Evolutionary conservation across 345 rosid genomes (phyloP), one percentile per base, ranked within the genome.

Genomic region (Eucalyptus curtisii): DNA sequence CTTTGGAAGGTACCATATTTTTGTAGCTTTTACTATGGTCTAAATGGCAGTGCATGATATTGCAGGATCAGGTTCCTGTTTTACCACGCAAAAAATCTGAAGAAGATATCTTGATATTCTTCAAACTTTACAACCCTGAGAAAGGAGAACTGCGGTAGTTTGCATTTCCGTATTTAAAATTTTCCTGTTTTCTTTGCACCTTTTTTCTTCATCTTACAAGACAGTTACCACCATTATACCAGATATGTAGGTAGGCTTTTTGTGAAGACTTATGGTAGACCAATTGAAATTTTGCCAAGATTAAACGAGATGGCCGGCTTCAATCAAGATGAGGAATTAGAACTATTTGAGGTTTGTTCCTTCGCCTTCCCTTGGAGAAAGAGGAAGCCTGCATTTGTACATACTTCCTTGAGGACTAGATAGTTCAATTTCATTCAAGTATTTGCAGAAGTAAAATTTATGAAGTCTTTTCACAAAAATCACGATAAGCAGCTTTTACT

Each of bases 321-420:
- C 87, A 52, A 91, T 16, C 91, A 90, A 71, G 92, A 91, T 86
- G 93, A 93, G 68, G 93, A 90, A 59, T 88, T 93, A 89, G 93
- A 90, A 66, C 92, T 93, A 44, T 93, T 85, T 90, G 99, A 98
- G 99, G 99, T 98, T 90, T 89, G 90, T 86, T 80, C 85, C 68
- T 45, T 42, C 50, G n/a, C 89, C 84, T 50, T 61, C 13, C 24
- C 53, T 82, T 27, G 14, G 47, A 27, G 49, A 53, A 86, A 86
- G 59, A 86, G 59, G 87, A 86, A 49, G 52, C 53, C 53, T 86
- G 87, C 59, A 53, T 30, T 49, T n/a, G 87, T 3, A 33, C 22
- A 19, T 49, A 7, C 37, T 76, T 37, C 82, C 25, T 1, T 40
- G 47, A 76, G 47, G 15, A 76, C 13, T 10, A 40, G 14, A 76